These are phyloP conservation scores for Diaporthe amygdali DNA, from an alignment of 2,329 filamentous ascomycete species.

Conservation along the genomic window DNA sequence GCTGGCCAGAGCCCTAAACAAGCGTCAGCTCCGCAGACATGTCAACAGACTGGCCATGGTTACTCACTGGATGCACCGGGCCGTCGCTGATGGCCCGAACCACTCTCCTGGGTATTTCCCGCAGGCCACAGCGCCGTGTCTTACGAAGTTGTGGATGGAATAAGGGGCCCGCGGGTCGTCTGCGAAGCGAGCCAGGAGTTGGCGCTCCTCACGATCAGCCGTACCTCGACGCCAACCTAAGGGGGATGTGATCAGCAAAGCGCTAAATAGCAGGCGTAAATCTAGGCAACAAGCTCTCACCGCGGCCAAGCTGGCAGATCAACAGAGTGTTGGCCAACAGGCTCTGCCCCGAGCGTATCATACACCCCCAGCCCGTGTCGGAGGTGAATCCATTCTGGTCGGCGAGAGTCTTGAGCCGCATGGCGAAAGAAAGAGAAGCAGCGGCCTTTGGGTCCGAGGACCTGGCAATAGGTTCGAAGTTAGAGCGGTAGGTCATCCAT, in stretches of 20 bases:
- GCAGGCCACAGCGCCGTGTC: conserved; percentile 83
- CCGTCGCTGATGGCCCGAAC: conserved; percentile 98
- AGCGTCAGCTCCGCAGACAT: neutral
- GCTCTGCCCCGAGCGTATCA: conserved; percentile 96
- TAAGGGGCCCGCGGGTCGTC: conserved; percentile 87
- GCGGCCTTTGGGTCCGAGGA: conserved; percentile 75
- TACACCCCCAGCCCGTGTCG: conserved; percentile 97
- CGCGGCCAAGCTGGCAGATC: conserved; percentile 77
- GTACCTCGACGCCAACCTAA: conserved; percentile 76
- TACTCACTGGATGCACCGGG: conserved; percentile 87
- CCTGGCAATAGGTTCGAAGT: conserved; percentile 82
- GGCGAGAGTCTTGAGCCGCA: conserved; percentile 79
- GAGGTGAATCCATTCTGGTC: conserved; percentile 86
- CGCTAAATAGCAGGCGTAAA: neutral
- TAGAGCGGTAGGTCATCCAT: conserved; percentile 96
- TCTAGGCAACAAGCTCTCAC: conserved; percentile 49
- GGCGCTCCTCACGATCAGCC: conserved; percentile 64
- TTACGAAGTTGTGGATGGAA: conserved; percentile 93
- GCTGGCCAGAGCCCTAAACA: conserved; percentile 73
- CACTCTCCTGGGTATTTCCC: conserved; percentile 96
- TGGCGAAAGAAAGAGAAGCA: conserved; percentile 78
- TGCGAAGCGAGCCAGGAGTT: conserved; percentile 81
- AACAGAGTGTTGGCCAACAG: conserved; percentile 85
- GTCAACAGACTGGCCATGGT: neutral
- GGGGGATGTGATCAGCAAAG: neutral